Conservation (phyloP, 371 early-diverging fungal species). For the Coemansia sp. region DNA sequence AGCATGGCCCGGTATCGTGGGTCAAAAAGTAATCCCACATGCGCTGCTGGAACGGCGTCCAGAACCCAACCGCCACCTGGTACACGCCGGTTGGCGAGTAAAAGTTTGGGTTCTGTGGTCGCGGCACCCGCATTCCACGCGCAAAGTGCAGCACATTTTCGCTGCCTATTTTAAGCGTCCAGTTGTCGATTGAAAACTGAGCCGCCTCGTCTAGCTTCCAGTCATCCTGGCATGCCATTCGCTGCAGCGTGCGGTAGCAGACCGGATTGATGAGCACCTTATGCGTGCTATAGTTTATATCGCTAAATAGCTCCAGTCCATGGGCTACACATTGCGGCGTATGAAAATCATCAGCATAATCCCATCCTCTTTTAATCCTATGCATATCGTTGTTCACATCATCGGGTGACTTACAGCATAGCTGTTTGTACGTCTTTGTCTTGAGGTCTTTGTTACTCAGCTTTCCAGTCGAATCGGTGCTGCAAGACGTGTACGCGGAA, state of each 20-base stretch:
- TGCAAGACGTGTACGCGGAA: background rate
- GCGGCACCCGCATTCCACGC: constrained; percentile 26
- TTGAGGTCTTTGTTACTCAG: too few species aligned
- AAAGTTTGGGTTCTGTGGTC: constrained; percentile 14
- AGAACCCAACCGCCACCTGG: constrained; percentile 22
- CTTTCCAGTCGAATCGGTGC: background rate
- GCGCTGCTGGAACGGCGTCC: constrained; percentile 24
- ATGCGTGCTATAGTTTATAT: background rate
- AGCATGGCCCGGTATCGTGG: constrained; percentile 18
- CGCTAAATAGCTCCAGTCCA: background rate
- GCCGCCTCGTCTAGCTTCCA: constrained; percentile 16
- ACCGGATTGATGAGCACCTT: constrained; percentile 24
- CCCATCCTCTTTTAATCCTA: too few species aligned
- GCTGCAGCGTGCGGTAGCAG: constrained; percentile 34
- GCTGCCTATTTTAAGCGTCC: constrained; percentile 14
- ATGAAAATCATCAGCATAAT: too few species aligned
- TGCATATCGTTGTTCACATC: too few species aligned
- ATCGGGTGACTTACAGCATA: too few species aligned
- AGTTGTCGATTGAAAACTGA: constrained; percentile 30
- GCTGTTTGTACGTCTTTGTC: too few species aligned
- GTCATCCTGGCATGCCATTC: constrained; percentile 3
- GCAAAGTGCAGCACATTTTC: constrained; percentile 15
- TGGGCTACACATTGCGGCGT: background rate
- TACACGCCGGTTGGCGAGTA: background rate
- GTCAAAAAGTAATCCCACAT: constrained; percentile 28